These are phyloP conservation scores for Ascochyta lentis DNA, from an alignment of 2,329 filamentous ascomycete species.

Conservation along the genomic window DNA sequence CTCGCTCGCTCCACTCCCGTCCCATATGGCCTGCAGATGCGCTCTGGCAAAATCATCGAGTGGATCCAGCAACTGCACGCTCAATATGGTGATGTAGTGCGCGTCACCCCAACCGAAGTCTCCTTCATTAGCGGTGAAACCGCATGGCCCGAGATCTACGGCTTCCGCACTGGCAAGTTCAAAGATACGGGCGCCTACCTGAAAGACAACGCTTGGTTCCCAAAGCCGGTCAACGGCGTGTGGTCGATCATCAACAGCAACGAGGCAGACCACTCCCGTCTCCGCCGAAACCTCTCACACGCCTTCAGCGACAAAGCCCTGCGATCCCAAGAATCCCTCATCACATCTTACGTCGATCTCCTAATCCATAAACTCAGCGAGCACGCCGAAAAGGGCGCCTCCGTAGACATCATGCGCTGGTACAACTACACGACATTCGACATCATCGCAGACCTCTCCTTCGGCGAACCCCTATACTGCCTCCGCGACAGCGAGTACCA, in stretches of 20 bases:
- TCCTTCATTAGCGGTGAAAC: slow-evolving; percentile 54
- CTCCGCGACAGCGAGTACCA: slow-evolving; percentile 38
- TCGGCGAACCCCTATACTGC: slow-evolving; percentile 42
- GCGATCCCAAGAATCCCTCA: slow-evolving; percentile 48
- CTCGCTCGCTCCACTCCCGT: slow-evolving; percentile 40
- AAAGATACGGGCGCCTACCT: slow-evolving; percentile 43
- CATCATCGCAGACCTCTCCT: slow-evolving; percentile 41
- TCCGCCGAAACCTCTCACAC: slow-evolving; percentile 49
- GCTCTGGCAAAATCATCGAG: slow-evolving; percentile 34
- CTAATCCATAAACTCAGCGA: slow-evolving; percentile 46
- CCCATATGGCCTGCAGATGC: slow-evolving; percentile 38
- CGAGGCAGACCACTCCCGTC: slow-evolving; percentile 43
- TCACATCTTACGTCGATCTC: slow-evolving; percentile 51
- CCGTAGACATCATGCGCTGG: slow-evolving; percentile 39
- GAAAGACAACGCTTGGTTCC: slow-evolving; percentile 49
- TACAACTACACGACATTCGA: slow-evolving; percentile 39
- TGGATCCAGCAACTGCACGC: slow-evolving; percentile 46
- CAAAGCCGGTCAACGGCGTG: slow-evolving; percentile 37
- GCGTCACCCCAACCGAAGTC: slow-evolving; percentile 51
- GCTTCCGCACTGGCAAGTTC: slow-evolving; percentile 46
- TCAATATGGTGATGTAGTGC: slow-evolving; percentile 52
- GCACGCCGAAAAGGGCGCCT: slow-evolving; percentile 12
- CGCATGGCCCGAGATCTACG: slow-evolving; percentile 55
- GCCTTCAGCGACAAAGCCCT: slow-evolving; percentile 54
- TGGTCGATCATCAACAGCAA: slow-evolving; percentile 35